Evolutionary conservation across 1,139 yeast genomes (phyloP).

Genomic region (Hansenula lynferdii): DNA sequence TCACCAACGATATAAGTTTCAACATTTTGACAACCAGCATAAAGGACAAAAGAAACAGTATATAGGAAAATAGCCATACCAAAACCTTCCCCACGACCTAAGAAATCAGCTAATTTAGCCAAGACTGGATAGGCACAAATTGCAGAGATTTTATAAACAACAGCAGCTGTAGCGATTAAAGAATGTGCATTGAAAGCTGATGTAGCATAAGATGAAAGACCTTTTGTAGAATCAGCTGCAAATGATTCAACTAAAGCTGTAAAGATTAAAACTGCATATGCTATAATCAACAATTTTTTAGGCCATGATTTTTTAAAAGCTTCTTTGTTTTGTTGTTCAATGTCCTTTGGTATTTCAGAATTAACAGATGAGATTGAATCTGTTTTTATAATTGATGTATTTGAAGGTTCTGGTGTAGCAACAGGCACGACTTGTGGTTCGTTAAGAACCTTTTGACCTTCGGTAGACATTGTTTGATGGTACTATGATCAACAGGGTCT

Average conservation of each 20-base stretch:
- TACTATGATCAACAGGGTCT: too few species aligned
- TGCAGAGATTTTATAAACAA: conserved; percentile 34
- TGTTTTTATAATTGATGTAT: not conserved
- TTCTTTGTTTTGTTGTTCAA: not conserved
- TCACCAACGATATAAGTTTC: conserved; percentile 29
- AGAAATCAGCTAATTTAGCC: conserved; percentile 34
- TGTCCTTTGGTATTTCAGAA: not conserved
- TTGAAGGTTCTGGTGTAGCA: too few species aligned
- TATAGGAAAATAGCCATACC: conserved; percentile 26
- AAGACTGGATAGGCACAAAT: conserved; percentile 36
- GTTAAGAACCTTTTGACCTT: too few species aligned
- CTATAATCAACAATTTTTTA: conserved; percentile 19
- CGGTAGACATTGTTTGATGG: too few species aligned
- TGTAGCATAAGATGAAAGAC: conserved; percentile 30
- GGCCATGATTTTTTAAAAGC: conserved; percentile 10
- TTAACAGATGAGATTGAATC: not conserved
- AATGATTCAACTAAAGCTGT: conserved; percentile 26
- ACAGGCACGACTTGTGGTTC: too few species aligned
- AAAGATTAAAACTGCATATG: conserved; percentile 22
- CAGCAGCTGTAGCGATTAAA: conserved; percentile 34
- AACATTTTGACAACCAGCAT: conserved; percentile 28
- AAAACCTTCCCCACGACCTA: conserved; percentile 37
- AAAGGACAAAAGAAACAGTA: conserved; percentile 28
- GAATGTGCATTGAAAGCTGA: conserved; percentile 34
- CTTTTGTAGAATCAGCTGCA: conserved; percentile 23